phyloP scores from a whole-genome alignment of 2,329 filamentous ascomycete species.

The Microdochium nivale region DNA sequence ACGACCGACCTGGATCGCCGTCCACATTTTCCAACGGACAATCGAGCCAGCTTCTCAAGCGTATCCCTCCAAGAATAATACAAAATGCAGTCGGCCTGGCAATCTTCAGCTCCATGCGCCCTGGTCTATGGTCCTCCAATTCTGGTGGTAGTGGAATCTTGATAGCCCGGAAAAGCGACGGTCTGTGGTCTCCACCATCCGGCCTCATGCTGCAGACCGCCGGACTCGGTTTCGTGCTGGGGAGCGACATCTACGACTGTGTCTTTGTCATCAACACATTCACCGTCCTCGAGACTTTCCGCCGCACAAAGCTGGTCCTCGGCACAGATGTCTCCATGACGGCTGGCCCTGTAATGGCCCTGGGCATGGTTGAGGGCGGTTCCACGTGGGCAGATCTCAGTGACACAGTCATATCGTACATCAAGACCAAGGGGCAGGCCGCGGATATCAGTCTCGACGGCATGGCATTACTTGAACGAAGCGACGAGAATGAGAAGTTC shows the following conservation, averaged over 20 bases:
- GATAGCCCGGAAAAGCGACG: constrained; percentile 74
- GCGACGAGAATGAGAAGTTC: constrained; percentile 52
- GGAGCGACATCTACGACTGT: constrained; percentile 93
- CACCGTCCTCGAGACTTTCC: constrained; percentile 76
- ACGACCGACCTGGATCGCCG: constrained; percentile 23
- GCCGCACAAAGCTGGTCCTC: constrained; percentile 67
- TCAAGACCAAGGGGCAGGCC: constrained; percentile 49
- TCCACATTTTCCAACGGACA: constrained; percentile 30
- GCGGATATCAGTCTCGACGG: constrained; percentile 46
- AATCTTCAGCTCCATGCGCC: constrained; percentile 93
- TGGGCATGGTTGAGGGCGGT: constrained; percentile 43
- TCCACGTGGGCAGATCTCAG: constrained; percentile 42
- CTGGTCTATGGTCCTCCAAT: constrained; percentile 83
- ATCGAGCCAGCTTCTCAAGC: constrained; percentile 54
- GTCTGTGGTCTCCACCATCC: constrained; percentile 84
- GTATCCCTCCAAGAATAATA: constrained; percentile 80
- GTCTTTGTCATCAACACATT: constrained; percentile 87
- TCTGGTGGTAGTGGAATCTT: constrained; percentile 85
- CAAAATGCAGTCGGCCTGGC: constrained; percentile 83
- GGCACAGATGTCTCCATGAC: constrained; percentile 73
- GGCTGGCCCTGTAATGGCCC: constrained; percentile 61
- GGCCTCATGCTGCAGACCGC: constrained; percentile 87
- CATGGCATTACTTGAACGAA: constrained; percentile 46
- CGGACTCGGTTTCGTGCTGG: constrained; percentile 80
- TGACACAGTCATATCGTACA: constrained; percentile 48